Conservation (phyloP, 2,329 filamentous ascomycete species). For the Tolypocladium capitatum region DNA sequence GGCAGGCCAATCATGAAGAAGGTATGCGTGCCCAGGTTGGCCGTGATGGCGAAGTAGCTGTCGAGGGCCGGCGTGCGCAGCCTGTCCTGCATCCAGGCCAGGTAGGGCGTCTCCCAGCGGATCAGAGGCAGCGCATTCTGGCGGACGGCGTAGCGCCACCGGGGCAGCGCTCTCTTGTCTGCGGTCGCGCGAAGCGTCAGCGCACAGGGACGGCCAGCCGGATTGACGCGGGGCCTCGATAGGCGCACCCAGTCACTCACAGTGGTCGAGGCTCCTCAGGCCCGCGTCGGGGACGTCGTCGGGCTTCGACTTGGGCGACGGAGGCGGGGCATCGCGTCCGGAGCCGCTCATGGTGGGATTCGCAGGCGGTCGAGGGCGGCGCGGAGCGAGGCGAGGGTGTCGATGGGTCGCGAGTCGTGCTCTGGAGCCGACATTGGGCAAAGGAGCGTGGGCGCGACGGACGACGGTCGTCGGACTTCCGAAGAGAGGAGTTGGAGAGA, state of each 20-base stretch:
- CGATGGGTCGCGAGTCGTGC: conserved; percentile 4
- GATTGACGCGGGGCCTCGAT: too few species aligned
- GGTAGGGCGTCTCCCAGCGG: conserved; percentile 88
- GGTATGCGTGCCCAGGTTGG: conserved; percentile 92
- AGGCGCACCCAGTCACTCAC: conserved; percentile 28
- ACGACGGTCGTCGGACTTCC: not conserved
- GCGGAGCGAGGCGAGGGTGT: conserved; percentile 2
- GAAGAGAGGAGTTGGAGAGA: not conserved
- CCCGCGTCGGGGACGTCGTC: conserved; percentile 50
- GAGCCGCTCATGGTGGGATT: conserved; percentile 16
- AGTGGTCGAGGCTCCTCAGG: conserved; percentile 67
- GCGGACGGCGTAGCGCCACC: conserved; percentile 79
- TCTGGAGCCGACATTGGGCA: conserved; percentile 7
- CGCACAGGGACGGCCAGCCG: not conserved
- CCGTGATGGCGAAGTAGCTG: conserved; percentile 92
- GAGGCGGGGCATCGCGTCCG: conserved; percentile 19
- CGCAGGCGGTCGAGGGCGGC: conserved; percentile 3
- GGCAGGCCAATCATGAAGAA: conserved; percentile 97
- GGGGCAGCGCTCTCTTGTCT: conserved; percentile 75
- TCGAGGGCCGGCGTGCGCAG: conserved; percentile 76
- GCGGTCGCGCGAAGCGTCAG: conserved; percentile 4
- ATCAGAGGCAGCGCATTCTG: conserved; percentile 74
- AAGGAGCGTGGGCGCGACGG: not conserved
- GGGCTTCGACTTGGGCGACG: conserved; percentile 7
- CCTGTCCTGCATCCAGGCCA: conserved; percentile 71